A percentile compares a stretch with the other conserved stretches of the same genome.
These are phyloP conservation scores for Pichia sp. DNA, from an alignment of 1,139 yeast genomes.

Conservation along the genomic window DNA sequence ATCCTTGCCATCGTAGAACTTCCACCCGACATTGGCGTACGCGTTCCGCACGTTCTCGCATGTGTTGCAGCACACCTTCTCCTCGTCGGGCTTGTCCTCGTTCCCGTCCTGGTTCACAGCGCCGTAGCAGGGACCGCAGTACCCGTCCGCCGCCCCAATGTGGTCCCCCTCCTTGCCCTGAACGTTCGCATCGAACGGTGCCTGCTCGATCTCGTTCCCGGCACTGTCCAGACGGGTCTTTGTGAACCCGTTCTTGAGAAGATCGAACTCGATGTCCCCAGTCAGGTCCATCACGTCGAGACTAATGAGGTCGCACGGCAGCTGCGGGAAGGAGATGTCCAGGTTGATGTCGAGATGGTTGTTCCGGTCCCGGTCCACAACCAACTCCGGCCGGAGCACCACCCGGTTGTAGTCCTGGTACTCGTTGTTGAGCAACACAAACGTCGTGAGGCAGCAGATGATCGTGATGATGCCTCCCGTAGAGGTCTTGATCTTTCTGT, in stretches of 20 bases:
- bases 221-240: slow-evolving; percentile 55
- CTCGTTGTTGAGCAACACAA: slow-evolving; percentile 65
- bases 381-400: slow-evolving; percentile 72
- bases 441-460: slow-evolving; percentile 57
- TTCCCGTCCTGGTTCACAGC: slow-evolving; percentile 61
- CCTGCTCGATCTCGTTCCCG: slow-evolving; percentile 39
- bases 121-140: slow-evolving; percentile 92
- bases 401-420: slow-evolving; percentile 68
- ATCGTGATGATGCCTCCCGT: slow-evolving; percentile 88
- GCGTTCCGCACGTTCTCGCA: slow-evolving; percentile 81
- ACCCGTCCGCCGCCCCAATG: slow-evolving; percentile 27
- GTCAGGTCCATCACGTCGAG: slow-evolving; percentile 76
- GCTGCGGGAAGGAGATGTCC: slow-evolving; percentile 73
- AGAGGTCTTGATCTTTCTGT: slow-evolving; percentile 80
- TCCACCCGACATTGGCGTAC: slow-evolving; percentile 77
- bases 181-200: slow-evolving; percentile 31
- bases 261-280: slow-evolving; percentile 77
- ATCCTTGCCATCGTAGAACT: slow-evolving; percentile 79
- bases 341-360: slow-evolving; percentile 71
- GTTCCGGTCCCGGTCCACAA: slow-evolving; percentile 81
- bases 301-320: slow-evolving; percentile 72
- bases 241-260: slow-evolving; percentile 64
- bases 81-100: slow-evolving; percentile 34
- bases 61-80: slow-evolving; percentile 70
- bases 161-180: slow-evolving; percentile 26